Evolutionary conservation across 1,284 basidiomycete species (phyloP).

Genomic region (Pseudozyma pruni): DNA sequence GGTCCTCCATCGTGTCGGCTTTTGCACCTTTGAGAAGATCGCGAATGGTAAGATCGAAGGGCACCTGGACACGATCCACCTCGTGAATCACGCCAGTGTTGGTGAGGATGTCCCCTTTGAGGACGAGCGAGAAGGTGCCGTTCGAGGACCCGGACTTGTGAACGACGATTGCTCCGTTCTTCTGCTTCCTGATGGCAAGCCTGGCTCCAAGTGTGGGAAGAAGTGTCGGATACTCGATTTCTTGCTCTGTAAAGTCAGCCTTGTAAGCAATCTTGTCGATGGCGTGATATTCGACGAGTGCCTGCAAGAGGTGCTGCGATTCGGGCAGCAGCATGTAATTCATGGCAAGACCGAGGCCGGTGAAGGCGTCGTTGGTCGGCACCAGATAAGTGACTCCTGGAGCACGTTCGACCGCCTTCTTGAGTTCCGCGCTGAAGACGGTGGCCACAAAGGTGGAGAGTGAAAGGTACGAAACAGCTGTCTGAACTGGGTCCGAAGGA

Average conservation of each 20-base stretch:
- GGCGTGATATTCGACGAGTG: constrained; percentile 85
- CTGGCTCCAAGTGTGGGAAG: constrained; percentile 33
- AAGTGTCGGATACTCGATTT: constrained; percentile 62
- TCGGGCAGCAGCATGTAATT: constrained; percentile 80
- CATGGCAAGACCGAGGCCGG: constrained; percentile 86
- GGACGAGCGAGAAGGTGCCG: constrained; percentile 50
- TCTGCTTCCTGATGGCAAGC: constrained; percentile 34
- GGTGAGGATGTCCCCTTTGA: constrained; percentile 76
- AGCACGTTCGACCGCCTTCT: constrained; percentile 59
- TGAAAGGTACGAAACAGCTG: constrained; percentile 82
- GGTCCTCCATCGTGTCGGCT: constrained; percentile 80
- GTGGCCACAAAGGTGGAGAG: constrained; percentile 86
- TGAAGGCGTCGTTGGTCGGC: constrained; percentile 88
- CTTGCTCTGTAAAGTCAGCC: constrained; percentile 71
- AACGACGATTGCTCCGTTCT: constrained; percentile 48
- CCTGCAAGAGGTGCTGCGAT: constrained; percentile 77
- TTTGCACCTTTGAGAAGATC: constrained; percentile 90
- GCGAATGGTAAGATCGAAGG: constrained; percentile 80
- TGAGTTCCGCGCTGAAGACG: constrained; percentile 69
- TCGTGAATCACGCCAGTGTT: constrained; percentile 91
- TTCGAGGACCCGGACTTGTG: constrained; percentile 21
- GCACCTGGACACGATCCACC: constrained; percentile 84
- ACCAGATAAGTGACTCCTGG: constrained; percentile 85
- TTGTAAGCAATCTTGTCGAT: constrained; percentile 82
- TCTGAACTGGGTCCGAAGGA: constrained; percentile 82